Base-by-base conservation (phyloP, 208 protist genomes). In the Leishmania braziliensis region DNA sequence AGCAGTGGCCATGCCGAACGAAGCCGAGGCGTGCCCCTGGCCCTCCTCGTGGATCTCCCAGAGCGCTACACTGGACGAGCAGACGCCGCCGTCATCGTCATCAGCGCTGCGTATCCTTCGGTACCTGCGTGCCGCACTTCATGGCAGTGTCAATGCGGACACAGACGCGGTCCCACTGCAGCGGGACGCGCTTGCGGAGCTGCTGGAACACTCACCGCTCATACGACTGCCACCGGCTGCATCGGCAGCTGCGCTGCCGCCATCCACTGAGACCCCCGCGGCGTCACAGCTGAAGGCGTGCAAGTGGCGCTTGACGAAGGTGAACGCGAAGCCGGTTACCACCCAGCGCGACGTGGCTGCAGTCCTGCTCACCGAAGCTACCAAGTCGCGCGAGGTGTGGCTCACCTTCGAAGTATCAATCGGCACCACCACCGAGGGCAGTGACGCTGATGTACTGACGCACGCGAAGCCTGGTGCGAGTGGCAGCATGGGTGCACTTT, bases 321-420 rank as follows among this genome's bases (percentile, higher is more conserved):
- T 87, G 36, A 81, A 87, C 76, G 53, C 48, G 36, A 69, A 54
- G 54, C 2, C 79, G 1, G 84, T 87, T 1, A 5, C 62, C n/a
- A 84, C 79, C 60, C 79, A 83, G 71, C 79, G 84, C 71, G 84
- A 87, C 54, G 84, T 87, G 16, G 84, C 84, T 6, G 75, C 75
- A 2, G 84, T 76, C 29, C 63, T 87, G 46, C 75, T 87, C 70
- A 68, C 63, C 54, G 54, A 80, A 33, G 58, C 76, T 12, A 36
- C 33, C 14, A 84, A 84, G 84, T 58, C 76, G 9, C 84, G 76
- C 48, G 84, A 87, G 14, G 79, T 84, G 36, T 80, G 79, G 75
- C 75, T 87, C 74, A 87, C 84, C 60, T 87, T 87, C 60, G 84
- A 80, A 10, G 4, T 65, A 18, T 20, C 73, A 1, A 60, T 82